phyloP scores from a whole-genome alignment of 2,329 filamentous ascomycete genomes.

The Penicillium fuscoglaucum region DNA sequence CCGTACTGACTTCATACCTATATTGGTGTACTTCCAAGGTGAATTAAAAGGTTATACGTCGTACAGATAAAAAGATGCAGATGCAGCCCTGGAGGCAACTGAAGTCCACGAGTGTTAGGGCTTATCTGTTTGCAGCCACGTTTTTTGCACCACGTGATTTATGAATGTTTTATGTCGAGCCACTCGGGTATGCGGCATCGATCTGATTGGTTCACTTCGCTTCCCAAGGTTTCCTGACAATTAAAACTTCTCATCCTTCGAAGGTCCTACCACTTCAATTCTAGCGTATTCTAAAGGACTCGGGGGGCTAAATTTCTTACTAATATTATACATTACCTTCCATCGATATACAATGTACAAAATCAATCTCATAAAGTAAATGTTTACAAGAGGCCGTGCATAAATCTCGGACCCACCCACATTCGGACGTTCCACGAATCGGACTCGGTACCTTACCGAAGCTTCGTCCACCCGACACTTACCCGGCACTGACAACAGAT shows the following conservation, averaged over 20 bases:
- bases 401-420: not conserved
- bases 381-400: not conserved
- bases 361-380: not conserved
- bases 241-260: not conserved
- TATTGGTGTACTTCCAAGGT: too few relatives aligned
- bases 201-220: constrained; percentile 12
- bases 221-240: too few relatives aligned
- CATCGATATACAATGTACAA: not conserved
- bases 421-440: not conserved
- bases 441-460: constrained; percentile 4
- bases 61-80: not conserved
- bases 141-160: constrained; percentile 14
- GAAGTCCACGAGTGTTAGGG: not conserved
- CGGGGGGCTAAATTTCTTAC: not conserved
- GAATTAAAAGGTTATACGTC: not conserved
- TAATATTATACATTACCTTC: not conserved
- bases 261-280: not conserved
- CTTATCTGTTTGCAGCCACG: constrained; percentile 3
- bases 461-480: not conserved
- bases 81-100: not conserved
- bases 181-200: constrained; percentile 25
- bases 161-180: constrained; percentile 12
- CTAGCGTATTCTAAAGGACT: not conserved
- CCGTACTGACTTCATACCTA: not conserved
- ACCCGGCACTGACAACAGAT: not conserved